Conservation (phyloP, 768 basidiomycete genomes). For the Tulasnella sp. region DNA sequence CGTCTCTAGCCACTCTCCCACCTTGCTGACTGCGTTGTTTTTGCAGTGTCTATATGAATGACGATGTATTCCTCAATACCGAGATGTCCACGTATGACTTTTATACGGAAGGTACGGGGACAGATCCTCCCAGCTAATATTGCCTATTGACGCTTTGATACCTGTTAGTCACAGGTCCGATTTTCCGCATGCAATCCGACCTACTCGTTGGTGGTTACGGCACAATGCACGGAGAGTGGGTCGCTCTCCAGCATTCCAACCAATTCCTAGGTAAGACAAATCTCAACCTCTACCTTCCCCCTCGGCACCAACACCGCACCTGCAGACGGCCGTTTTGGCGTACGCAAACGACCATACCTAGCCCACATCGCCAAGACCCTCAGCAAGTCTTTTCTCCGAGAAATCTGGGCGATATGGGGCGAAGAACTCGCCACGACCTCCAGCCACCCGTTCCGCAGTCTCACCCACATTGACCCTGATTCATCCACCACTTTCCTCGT, state of each 20-base stretch:
- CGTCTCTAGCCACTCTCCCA: background rate
- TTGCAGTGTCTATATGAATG: slow-evolving; percentile 20
- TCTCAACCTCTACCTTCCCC: background rate
- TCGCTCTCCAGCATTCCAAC: background rate
- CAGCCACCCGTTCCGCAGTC: slow-evolving; percentile 9
- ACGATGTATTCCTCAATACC: slow-evolving; percentile 22
- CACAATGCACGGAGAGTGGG: background rate
- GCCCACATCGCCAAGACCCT: slow-evolving; percentile 21
- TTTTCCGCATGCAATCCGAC: slow-evolving; percentile 23
- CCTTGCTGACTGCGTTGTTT: background rate
- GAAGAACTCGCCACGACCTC: slow-evolving; percentile 17
- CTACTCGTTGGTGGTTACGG: slow-evolving; percentile 17
- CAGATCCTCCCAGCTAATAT: background rate
- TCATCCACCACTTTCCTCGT: slow-evolving; percentile 1
- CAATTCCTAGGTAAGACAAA: background rate
- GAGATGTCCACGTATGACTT: background rate
- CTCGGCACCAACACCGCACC: background rate
- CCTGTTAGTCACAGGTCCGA: slow-evolving; percentile 17
- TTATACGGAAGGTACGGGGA: background rate
- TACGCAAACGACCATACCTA: slow-evolving; percentile 21
- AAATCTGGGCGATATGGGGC: slow-evolving; percentile 18
- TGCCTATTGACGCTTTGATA: background rate
- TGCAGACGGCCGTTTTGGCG: slow-evolving; percentile 22
- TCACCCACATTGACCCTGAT: background rate
- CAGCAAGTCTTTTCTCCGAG: slow-evolving; percentile 18